These are phyloP conservation scores for Paecilomyces dactylethromorphus DNA, from an alignment of 2,329 filamentous ascomycete genomes.

Conservation along the genomic window DNA sequence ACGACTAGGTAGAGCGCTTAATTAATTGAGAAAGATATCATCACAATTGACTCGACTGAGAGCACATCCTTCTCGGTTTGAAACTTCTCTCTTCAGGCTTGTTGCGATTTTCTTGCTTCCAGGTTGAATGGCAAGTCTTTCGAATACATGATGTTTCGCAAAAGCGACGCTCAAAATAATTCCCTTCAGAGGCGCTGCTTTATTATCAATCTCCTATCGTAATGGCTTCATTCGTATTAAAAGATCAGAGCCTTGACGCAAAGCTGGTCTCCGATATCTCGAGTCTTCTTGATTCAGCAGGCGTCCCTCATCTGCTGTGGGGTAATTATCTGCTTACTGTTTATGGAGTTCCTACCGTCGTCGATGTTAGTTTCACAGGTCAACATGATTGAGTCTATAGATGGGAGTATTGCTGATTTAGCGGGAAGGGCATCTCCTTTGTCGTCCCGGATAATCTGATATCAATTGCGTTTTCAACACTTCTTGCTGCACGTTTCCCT, in stretches of 20 bases:
- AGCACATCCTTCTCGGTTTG: too few relatives aligned
- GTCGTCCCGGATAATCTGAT: conserved; percentile 11
- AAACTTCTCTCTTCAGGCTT: too few relatives aligned
- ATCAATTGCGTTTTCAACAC: conserved; percentile 6
- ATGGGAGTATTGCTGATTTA: too few relatives aligned
- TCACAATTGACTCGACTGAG: background rate
- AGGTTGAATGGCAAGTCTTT: too few relatives aligned
- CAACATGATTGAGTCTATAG: too few relatives aligned
- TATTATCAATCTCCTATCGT: background rate
- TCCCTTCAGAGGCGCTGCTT: too few relatives aligned
- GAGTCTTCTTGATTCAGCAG: conserved; percentile 9
- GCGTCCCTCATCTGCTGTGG: conserved; percentile 19
- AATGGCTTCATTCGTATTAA: conserved; percentile 6
- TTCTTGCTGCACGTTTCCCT: conserved; percentile 10
- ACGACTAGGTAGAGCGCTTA: background rate
- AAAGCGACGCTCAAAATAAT: too few relatives aligned
- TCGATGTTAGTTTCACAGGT: conserved; percentile 15
- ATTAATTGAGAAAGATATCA: background rate
- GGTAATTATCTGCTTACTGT: conserved; percentile 23
- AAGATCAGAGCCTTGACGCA: conserved; percentile 5
- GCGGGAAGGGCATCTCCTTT: too few relatives aligned
- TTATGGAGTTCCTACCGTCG: conserved; percentile 19
- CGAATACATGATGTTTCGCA: too few relatives aligned
- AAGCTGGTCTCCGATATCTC: conserved; percentile 14
- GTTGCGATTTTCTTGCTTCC: too few relatives aligned